These are phyloP conservation scores for Cladosporium sp. DNA, from an alignment of 2,329 filamentous ascomycete genomes.

Conservation along the genomic window DNA sequence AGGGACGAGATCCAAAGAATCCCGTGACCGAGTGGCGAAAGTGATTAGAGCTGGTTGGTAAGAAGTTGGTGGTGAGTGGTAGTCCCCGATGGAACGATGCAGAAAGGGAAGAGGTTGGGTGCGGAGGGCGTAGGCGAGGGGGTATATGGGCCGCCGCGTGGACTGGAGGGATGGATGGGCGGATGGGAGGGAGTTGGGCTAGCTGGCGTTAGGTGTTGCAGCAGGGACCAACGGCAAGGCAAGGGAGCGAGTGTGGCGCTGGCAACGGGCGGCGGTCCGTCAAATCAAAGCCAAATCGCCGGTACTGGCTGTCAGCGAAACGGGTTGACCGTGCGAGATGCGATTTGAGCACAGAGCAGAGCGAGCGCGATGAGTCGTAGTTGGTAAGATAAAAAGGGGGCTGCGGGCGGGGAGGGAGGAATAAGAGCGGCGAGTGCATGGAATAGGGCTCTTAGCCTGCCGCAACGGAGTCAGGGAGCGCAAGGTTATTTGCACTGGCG, in stretches of 20 bases:
- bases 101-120: conserved; percentile 18
- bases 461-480: not conserved
- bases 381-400: not conserved
- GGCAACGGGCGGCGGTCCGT: conserved; percentile 16
- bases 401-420: not conserved
- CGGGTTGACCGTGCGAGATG: conserved; percentile 11
- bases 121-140: conserved; percentile 15
- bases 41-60: conserved; percentile 14
- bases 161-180: not conserved
- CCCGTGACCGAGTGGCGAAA: conserved; percentile 11
- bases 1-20: conserved; percentile 17
- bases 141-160: conserved; percentile 12
- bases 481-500: not conserved
- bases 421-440: not conserved
- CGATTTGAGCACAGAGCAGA: not conserved
- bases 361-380: not conserved
- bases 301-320: conserved; percentile 9
- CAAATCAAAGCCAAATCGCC: conserved; percentile 16
- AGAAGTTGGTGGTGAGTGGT: conserved; percentile 5
- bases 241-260: not conserved
- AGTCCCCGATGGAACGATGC: conserved; percentile 16
- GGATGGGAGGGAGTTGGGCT: conserved; percentile 5
- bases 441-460: not conserved
- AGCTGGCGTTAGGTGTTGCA: conserved; percentile 13
- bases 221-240: conserved; percentile 10